phyloP scores from a whole-genome alignment of 2,329 filamentous ascomycete genomes.

The Stemphylium lycopersici region DNA sequence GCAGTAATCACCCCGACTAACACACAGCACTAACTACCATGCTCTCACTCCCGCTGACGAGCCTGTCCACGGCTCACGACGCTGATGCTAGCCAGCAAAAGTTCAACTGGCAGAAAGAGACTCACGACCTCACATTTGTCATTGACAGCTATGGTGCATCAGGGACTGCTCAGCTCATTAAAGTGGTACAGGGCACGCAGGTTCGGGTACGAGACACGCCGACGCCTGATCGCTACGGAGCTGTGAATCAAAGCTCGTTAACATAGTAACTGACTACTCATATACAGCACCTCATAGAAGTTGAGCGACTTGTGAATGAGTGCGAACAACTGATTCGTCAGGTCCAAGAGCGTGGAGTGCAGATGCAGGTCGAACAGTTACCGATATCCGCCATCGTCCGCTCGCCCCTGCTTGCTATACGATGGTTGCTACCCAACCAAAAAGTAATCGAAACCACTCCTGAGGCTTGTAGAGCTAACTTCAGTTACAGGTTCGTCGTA shows the following conservation, averaged over 20 bases:
- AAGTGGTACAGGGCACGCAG: slow-evolving; percentile 50
- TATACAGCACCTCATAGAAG: slow-evolving; percentile 30
- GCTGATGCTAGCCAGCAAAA: slow-evolving; percentile 30
- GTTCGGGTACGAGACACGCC: slow-evolving; percentile 48
- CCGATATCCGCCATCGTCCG: slow-evolving; percentile 54
- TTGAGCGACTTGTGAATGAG: slow-evolving; percentile 32
- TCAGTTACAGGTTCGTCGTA: slow-evolving; percentile 47
- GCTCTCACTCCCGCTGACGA: slow-evolving; percentile 41
- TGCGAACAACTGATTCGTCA: slow-evolving; percentile 24
- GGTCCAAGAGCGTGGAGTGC: slow-evolving; percentile 32
- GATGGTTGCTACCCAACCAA: slow-evolving; percentile 47
- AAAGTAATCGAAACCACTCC: slow-evolving; percentile 32
- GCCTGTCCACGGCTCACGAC: slow-evolving; percentile 44
- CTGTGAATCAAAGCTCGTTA: background rate
- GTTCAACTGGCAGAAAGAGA: slow-evolving; percentile 47
- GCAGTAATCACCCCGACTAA: background rate
- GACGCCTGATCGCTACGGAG: background rate
- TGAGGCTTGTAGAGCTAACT: slow-evolving; percentile 9
- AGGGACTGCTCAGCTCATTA: slow-evolving; percentile 42
- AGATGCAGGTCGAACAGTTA: slow-evolving; percentile 48
- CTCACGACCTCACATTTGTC: slow-evolving; percentile 38
- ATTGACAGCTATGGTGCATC: slow-evolving; percentile 40
- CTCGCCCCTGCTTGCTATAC: slow-evolving; percentile 49
- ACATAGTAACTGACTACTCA: slow-evolving; percentile 12
- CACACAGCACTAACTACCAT: slow-evolving; percentile 20